These are phyloP conservation scores for Umbilicus rupestris DNA, from an alignment of 164 flowering plant genomes.

Conservation along the genomic window DNA sequence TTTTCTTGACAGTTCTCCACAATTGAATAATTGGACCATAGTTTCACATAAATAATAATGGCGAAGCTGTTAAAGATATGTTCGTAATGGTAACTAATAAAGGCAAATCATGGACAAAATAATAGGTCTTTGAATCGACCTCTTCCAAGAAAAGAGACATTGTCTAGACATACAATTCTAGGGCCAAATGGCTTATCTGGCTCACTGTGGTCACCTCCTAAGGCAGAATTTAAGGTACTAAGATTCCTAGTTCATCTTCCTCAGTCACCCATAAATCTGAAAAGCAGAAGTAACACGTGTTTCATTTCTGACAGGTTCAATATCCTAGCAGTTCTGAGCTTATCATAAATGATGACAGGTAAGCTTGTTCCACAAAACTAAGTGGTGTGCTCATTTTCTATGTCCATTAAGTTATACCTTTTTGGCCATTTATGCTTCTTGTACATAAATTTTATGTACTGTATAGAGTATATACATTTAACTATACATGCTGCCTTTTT, in stretches of 20 bases:
- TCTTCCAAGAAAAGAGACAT: conserved; percentile 75
- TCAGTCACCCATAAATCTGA: background rate
- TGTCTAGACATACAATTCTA: conserved; percentile 85
- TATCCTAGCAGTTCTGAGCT: conserved; percentile 66
- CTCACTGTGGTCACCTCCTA: conserved; percentile 75
- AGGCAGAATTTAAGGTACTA: conserved; percentile 54
- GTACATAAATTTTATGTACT: no score
- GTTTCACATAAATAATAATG: background rate
- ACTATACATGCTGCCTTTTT: background rate
- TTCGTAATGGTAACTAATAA: background rate
- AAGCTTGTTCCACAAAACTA: conserved; percentile 12
- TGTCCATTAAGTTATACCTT: no score
- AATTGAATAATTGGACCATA: no score
- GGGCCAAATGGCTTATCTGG: conserved; percentile 80
- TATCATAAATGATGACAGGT: conserved; percentile 42
- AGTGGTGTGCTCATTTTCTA: background rate
- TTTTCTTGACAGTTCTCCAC: background rate
- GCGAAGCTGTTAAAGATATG: background rate
- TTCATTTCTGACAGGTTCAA: conserved; percentile 46
- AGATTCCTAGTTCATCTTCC: conserved; percentile 1
- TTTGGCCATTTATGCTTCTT: no score
- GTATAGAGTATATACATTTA: no score
- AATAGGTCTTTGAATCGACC: conserved; percentile 58
- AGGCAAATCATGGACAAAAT: background rate
- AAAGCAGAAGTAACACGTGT: conserved; percentile 1